Evolutionary conservation across 495 filamentous ascomycete species (phyloP).

Genomic region (Friedmanniomyces simplex): DNA sequence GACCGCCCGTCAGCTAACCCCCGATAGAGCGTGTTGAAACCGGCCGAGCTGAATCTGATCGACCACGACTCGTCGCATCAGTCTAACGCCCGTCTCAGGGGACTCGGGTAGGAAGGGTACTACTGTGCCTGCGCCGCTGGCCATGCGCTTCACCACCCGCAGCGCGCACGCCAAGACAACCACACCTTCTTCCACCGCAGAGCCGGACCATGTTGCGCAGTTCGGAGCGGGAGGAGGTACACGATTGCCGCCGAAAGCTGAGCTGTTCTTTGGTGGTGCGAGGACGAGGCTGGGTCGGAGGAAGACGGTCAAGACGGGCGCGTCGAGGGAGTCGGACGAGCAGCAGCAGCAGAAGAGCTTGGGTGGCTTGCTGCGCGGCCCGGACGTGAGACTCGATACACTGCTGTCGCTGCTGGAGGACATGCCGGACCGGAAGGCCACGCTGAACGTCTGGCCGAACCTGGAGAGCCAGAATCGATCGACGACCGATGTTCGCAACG

Average conservation of each 20-base stretch:
- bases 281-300: background rate
- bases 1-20: background rate
- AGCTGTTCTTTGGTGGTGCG: conserved; percentile 7
- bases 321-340: background rate
- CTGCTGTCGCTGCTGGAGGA: background rate
- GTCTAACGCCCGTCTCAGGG: background rate
- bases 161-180: background rate
- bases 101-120: too few species aligned
- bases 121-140: too few species aligned
- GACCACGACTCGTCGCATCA: background rate
- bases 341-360: background rate
- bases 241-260: conserved; percentile 2
- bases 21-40: background rate
- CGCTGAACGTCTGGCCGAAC: conserved; percentile 6
- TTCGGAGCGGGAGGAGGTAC: background rate
- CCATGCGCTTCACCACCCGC: background rate
- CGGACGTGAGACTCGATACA: background rate
- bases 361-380: background rate
- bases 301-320: background rate
- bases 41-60: background rate
- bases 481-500: background rate
- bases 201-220: background rate
- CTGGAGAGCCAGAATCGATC: background rate
- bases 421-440: background rate
- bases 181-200: background rate